These are phyloP conservation scores for Pterocarpus santalinus DNA, from an alignment of 306 rosid genomes.

Conservation along the genomic window DNA sequence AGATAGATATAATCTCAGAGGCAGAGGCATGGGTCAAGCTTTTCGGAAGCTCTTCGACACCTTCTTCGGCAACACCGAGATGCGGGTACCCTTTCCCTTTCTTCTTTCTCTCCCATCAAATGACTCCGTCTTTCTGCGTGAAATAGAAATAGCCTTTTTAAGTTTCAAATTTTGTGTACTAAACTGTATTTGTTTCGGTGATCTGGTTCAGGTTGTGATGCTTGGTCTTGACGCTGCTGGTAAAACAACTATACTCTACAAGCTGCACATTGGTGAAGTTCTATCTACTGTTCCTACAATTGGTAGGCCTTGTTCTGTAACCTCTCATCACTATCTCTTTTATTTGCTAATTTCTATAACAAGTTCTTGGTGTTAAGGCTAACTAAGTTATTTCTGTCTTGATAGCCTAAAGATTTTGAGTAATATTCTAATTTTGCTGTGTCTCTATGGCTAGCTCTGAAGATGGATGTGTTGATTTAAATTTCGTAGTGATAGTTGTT, in stretches of 20 bases:
- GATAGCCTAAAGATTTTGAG: neutral
- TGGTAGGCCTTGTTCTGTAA: slow-evolving; percentile 56
- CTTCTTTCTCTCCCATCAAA: neutral
- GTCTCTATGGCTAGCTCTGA: neutral
- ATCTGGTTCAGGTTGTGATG: slow-evolving; percentile 79
- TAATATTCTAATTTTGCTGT: neutral
- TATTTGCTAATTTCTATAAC: neutral
- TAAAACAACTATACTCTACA: slow-evolving; percentile 89
- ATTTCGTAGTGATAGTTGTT: neutral
- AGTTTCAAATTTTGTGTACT: too few species aligned
- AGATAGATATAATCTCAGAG: too few species aligned
- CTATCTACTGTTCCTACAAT: slow-evolving; percentile 92
- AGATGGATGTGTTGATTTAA: neutral
- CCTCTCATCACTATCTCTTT: neutral
- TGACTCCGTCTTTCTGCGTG: too few species aligned
- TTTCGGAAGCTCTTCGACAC: slow-evolving; percentile 64
- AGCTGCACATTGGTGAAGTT: slow-evolving; percentile 93
- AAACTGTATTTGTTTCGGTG: neutral
- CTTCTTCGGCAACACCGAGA: slow-evolving; percentile 62
- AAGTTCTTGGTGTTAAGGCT: neutral
- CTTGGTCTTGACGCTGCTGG: slow-evolving; percentile 98
- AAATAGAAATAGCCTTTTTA: too few species aligned
- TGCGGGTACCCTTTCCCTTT: slow-evolving; percentile 42
- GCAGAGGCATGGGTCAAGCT: slow-evolving; percentile 60
- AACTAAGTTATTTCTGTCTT: neutral